Base-by-base conservation (phyloP, 805 yeast species). In the Candida silvatica region DNA sequence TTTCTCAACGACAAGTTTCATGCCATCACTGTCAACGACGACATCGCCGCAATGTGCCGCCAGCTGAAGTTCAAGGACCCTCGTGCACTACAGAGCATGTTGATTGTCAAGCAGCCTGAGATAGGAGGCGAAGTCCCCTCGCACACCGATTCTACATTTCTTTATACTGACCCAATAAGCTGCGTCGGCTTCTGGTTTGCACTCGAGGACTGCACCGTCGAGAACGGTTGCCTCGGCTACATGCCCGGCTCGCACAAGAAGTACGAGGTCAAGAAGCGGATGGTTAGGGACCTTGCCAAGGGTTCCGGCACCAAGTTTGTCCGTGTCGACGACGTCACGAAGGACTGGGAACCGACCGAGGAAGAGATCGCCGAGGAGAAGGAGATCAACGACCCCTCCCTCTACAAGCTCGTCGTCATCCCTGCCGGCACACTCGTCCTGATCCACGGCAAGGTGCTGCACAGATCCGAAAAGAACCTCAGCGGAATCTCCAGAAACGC, bases 131-230 rank as follows among this genome's bases (percentile, higher is more conserved):
- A 74, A 26, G 94, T 83, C 1, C 90, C 90, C 3, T 62, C 81
- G 2, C 94, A 83, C 47, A 81, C 78, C 36, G 94, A 83, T 51
- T 86, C 76, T 2, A 74, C 75, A 3, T 83, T 83, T 45, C 61
- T 83, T 18, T 82, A 65, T 54, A 82, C 92, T 0, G 61, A 73
- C 14, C 94, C 94, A 3, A 77, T 70, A 34, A 59, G 74, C 2
- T 85, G 87, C 1, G 53, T 81, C 27, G 94, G 94, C 2, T 83
- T 79, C 51, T 82, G 94, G 94, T 73, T 76, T 49, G 88, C 92
- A 0, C 56, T 82, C 42, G 86, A 83, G 46, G 82, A 80, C 46
- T 82, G 92, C 51, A 75, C 79, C 1, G 38, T 51, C 2, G 59
- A 56, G 4, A 82, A 82, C 53, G 92, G 94, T 0, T 80, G 90